These are phyloP conservation scores for Exophiala oligosperma DNA, from an alignment of 2,329 filamentous ascomycete genomes.

Conservation along the genomic window DNA sequence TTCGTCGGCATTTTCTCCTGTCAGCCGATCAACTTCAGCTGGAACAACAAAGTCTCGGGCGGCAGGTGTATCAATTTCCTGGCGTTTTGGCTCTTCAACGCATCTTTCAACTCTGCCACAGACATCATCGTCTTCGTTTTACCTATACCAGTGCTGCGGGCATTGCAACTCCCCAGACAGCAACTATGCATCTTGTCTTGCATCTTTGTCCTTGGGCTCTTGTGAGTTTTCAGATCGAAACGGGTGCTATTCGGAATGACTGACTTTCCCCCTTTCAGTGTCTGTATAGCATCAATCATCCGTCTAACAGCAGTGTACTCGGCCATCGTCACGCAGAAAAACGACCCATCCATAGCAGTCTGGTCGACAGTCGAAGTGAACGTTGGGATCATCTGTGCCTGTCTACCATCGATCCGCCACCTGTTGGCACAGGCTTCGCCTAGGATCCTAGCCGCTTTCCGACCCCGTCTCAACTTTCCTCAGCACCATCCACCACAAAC, in stretches of 20 bases:
- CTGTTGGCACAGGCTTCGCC: conserved; percentile 10
- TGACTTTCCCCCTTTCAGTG: conserved; percentile 1
- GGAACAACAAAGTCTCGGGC: conserved; percentile 6
- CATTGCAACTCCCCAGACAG: conserved; percentile 29
- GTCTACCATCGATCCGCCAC: conserved; percentile 34
- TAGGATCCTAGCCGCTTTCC: conserved; percentile 5
- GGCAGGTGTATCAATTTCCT: conserved; percentile 32
- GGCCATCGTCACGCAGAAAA: conserved; percentile 5
- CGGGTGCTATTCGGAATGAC: not conserved
- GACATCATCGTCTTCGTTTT: conserved; percentile 37
- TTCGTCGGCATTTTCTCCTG: conserved; percentile 18
- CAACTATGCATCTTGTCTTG: conserved; percentile 22
- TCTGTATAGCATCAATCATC: conserved; percentile 19
- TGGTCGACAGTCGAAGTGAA: conserved; percentile 47
- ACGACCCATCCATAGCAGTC: conserved; percentile 37
- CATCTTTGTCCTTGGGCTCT: conserved; percentile 31
- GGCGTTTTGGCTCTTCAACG: conserved; percentile 33
- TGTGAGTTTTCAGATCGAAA: conserved; percentile 14
- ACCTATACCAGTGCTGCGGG: conserved; percentile 38
- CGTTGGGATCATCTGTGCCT: conserved; percentile 43
- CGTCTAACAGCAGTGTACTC: conserved; percentile 15
- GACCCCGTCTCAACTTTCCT: not conserved
- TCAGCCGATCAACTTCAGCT: conserved; percentile 12
- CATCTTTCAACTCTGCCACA: conserved; percentile 40
- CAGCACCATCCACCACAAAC: not conserved